Percentiles rank a stretch among this genome's conserved stretches.
Conservation (phyloP, 1,139 yeast genomes). For the Debaryomyces psychrophilus region DNA sequence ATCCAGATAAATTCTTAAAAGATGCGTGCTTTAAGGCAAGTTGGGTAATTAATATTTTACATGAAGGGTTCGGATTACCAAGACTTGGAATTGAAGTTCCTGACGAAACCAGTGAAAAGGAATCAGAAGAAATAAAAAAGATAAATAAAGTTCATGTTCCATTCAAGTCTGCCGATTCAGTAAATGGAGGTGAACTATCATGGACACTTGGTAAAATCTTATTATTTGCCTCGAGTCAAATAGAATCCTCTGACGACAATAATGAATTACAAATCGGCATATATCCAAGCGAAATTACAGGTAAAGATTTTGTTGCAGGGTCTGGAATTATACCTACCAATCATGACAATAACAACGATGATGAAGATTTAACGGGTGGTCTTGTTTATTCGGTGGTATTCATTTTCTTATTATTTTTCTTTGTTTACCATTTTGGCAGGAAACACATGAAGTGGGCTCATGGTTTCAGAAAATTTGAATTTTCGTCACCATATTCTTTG, state of each 20-base stretch:
- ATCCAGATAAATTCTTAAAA: slow-evolving; percentile 49
- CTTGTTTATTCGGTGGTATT: slow-evolving; percentile 21
- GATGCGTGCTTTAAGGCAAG: slow-evolving; percentile 83
- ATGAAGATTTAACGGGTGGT: slow-evolving; percentile 12
- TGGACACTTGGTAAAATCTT: slow-evolving; percentile 70
- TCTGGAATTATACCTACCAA: slow-evolving; percentile 26
- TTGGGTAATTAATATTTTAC: slow-evolving; percentile 77
- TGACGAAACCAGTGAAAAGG: slow-evolving; percentile 20
- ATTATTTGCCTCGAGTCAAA: slow-evolving; percentile 59
- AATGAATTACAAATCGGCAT: slow-evolving; percentile 47
- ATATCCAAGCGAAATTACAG: slow-evolving; percentile 53
- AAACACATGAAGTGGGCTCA: slow-evolving; percentile 14
- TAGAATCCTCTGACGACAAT: slow-evolving; percentile 29
- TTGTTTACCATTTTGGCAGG: slow-evolving; percentile 24
- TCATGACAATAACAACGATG: slow-evolving; percentile 27
- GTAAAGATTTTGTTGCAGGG: slow-evolving; percentile 43
- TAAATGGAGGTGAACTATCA: slow-evolving; percentile 62
- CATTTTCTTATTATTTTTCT: slow-evolving; percentile 22
- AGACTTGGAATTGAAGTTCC: slow-evolving; percentile 55
- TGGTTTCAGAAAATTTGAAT: slow-evolving; percentile 20
- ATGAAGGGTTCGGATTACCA: slow-evolving; percentile 80
- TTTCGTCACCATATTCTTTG: slow-evolving; percentile 17
- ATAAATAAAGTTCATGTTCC: slow-evolving; percentile 49
- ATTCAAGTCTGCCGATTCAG: slow-evolving; percentile 61
- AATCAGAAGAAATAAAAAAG: slow-evolving; percentile 24